Evolutionary conservation across 1,284 basidiomycete species (phyloP).

Genomic region (Cryptococcus neoformans): DNA sequence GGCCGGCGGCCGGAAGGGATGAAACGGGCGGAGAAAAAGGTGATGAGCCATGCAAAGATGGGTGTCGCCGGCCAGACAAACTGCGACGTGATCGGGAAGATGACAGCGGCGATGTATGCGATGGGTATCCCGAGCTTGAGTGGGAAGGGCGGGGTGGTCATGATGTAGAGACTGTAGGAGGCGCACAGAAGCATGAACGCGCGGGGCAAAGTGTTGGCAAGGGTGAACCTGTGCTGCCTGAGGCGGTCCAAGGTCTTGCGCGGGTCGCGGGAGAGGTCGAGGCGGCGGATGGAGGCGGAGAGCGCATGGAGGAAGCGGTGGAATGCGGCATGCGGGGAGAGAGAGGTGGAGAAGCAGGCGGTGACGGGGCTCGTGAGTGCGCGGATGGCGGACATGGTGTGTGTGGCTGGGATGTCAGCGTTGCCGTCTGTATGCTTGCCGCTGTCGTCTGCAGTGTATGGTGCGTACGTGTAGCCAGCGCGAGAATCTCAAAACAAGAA

Average conservation of each 20-base stretch:
- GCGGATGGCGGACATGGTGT: no score
- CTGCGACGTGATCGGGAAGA: constrained; percentile 85
- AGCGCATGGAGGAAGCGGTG: constrained; percentile 37
- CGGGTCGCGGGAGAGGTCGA: constrained; percentile 75
- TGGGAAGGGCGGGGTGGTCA: constrained; percentile 57
- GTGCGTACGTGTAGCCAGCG: no score
- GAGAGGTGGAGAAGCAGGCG: background rate
- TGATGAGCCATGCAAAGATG: constrained; percentile 77
- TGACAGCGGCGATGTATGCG: constrained; percentile 64
- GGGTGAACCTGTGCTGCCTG: constrained; percentile 59
- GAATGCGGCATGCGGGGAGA: constrained; percentile 4
- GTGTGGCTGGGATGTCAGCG: no score
- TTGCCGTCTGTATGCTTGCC: no score
- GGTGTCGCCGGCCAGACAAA: constrained; percentile 89
- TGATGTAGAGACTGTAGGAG: constrained; percentile 71
- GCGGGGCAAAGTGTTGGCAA: constrained; percentile 60
- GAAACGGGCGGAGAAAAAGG: constrained; percentile 82
- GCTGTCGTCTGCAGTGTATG: no score
- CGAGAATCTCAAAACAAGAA: no score
- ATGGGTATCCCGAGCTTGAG: constrained; percentile 80
- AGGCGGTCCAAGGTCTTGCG: constrained; percentile 64
- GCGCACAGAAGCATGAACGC: constrained; percentile 60
- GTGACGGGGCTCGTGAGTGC: no score
- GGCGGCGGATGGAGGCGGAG: constrained; percentile 51
- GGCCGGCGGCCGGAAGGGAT: constrained; percentile 74